These are phyloP conservation scores for Mycena filopes DNA, from an alignment of 768 basidiomycete genomes.

Conservation along the genomic window DNA sequence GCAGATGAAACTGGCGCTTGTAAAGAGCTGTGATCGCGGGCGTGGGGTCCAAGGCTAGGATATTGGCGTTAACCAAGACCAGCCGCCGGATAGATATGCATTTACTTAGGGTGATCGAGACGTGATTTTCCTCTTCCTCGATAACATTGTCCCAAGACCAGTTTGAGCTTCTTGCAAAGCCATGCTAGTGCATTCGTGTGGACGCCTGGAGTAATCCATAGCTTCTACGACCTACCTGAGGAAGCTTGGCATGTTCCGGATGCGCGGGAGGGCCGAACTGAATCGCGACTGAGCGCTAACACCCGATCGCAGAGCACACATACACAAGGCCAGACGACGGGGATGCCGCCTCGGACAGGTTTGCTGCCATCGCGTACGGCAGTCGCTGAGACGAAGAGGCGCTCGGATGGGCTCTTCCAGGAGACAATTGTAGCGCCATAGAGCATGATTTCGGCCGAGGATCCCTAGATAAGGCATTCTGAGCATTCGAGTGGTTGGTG, in stretches of 20 bases:
- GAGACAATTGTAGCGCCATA: slow-evolving; percentile 92
- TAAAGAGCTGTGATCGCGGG: slow-evolving; percentile 68
- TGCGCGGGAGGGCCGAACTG: slow-evolving; percentile 84
- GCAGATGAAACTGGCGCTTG: slow-evolving; percentile 73
- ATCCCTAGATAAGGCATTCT: slow-evolving; percentile 56
- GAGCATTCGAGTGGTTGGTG: background rate
- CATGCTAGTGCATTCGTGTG: slow-evolving; percentile 65
- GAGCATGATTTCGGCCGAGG: slow-evolving; percentile 70
- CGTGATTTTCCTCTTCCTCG: slow-evolving; percentile 74
- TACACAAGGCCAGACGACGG: slow-evolving; percentile 78
- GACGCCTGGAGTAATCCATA: background rate
- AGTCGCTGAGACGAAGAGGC: slow-evolving; percentile 77
- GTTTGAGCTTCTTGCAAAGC: slow-evolving; percentile 82
- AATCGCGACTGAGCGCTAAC: too few relatives aligned
- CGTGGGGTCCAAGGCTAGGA: slow-evolving; percentile 71
- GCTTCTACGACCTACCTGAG: slow-evolving; percentile 43
- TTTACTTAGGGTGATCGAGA: slow-evolving; percentile 82
- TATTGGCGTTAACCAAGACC: slow-evolving; percentile 18
- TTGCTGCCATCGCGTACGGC: slow-evolving; percentile 72
- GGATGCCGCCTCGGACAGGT: slow-evolving; percentile 65
- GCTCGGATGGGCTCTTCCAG: slow-evolving; percentile 71
- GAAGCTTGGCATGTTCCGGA: slow-evolving; percentile 73
- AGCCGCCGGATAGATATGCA: slow-evolving; percentile 38
- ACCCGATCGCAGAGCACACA: too few relatives aligned
- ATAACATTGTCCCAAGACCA: slow-evolving; percentile 79